Evolutionary conservation across 495 filamentous ascomycete genomes (phyloP).

Genomic region (Astrothelium subdiscretum): DNA sequence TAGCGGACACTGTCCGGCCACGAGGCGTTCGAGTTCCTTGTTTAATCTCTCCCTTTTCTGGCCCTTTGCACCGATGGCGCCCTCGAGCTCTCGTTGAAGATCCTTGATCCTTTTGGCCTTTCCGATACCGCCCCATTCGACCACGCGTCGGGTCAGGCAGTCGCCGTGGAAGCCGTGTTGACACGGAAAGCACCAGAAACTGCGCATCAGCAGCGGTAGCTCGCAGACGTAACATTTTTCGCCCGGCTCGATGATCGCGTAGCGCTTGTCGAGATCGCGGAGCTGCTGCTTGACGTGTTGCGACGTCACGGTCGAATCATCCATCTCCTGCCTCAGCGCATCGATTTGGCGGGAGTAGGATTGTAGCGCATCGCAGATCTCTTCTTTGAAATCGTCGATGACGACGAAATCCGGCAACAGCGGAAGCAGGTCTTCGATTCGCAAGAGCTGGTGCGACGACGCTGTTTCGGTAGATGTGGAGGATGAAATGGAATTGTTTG

Average conservation of each 20-base stretch:
- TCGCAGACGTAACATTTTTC: constrained; percentile 85
- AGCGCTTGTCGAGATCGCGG: constrained; percentile 67
- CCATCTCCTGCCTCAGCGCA: constrained; percentile 85
- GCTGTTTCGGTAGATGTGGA: background rate
- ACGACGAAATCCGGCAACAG: constrained; percentile 99
- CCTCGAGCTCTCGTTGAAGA: constrained; percentile 61
- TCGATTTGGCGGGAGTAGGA: constrained; percentile 87
- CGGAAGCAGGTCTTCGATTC: constrained; percentile 92
- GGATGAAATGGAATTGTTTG: constrained; percentile 37
- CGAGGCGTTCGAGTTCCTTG: constrained; percentile 75
- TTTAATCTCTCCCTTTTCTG: constrained; percentile 68
- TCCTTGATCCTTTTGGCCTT: constrained; percentile 75
- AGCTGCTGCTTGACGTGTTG: constrained; percentile 83
- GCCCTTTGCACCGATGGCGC: constrained; percentile 53
- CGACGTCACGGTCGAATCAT: constrained; percentile 77
- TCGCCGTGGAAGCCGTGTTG: constrained; percentile 96
- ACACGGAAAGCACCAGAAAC: constrained; percentile 97
- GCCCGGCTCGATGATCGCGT: constrained; percentile 93
- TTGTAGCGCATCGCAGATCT: constrained; percentile 88
- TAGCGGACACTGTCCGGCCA: constrained; percentile 63
- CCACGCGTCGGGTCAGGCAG: constrained; percentile 71
- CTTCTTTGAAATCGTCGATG: constrained; percentile 97
- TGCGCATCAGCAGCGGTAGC: constrained; percentile 70
- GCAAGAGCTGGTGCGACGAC: constrained; percentile 40
- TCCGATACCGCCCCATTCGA: constrained; percentile 59